These are phyloP conservation scores for Coniosporium apollinis DNA, from an alignment of 495 filamentous ascomycete genomes.

Conservation along the genomic window DNA sequence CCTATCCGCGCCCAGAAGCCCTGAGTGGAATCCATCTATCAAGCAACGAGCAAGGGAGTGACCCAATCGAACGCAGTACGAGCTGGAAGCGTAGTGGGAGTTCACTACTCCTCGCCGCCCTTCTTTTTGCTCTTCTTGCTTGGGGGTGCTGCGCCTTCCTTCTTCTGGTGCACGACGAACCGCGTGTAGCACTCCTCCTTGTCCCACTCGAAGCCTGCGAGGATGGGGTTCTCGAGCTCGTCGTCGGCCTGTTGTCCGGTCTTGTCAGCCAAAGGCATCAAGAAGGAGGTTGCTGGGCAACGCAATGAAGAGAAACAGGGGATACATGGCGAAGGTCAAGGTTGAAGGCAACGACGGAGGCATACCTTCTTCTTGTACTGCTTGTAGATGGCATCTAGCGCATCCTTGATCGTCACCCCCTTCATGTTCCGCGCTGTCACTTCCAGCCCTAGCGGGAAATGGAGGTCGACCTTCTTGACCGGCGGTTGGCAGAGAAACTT, in stretches of 20 bases:
- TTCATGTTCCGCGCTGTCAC: constrained; percentile 80
- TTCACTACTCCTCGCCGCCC: constrained; percentile 31
- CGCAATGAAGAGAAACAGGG: too few relatives aligned
- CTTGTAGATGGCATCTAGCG: constrained; percentile 84
- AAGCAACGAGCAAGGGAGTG: too few relatives aligned
- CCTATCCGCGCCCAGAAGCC: too few relatives aligned
- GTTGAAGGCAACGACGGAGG: too few relatives aligned
- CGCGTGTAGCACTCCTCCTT: constrained; percentile 62
- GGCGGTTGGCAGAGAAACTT: constrained; percentile 61
- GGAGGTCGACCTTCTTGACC: constrained; percentile 84
- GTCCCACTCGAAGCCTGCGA: constrained; percentile 90
- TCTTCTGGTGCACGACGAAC: constrained; percentile 70
- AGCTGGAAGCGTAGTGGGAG: background rate
- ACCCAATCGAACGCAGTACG: background rate
- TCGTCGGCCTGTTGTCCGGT: constrained; percentile 53
- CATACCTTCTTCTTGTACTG: constrained; percentile 82
- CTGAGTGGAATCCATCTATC: too few relatives aligned
- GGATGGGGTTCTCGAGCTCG: constrained; percentile 64
- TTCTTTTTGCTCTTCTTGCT: constrained; percentile 45
- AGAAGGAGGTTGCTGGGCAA: background rate
- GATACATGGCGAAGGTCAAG: too few relatives aligned
- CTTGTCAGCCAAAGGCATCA: constrained; percentile 1
- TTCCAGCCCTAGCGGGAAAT: constrained; percentile 72
- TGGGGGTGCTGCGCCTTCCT: constrained; percentile 36
- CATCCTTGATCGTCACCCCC: constrained; percentile 90